Percentiles rank a stretch among this genome's conserved stretches.
Conservation (phyloP, 2,329 filamentous ascomycete genomes). For the Rhinocladiella similis region DNA sequence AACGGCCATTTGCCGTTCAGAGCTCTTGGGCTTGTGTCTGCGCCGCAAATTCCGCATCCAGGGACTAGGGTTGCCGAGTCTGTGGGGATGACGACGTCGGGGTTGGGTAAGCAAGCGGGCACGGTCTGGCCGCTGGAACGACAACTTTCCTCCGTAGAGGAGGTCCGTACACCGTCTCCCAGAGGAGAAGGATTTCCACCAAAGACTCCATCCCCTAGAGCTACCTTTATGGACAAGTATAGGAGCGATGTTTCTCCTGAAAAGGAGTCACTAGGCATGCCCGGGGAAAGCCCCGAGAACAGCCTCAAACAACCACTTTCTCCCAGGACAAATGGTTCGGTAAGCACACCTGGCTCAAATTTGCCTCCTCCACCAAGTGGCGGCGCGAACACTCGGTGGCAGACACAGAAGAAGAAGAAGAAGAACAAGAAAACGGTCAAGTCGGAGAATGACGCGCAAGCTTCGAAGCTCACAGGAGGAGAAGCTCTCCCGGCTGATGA, state of each 20-base stretch:
- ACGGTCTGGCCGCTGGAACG: conserved; percentile 20
- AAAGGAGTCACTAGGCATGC: neutral
- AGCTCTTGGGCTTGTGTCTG: neutral
- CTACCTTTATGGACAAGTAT: neutral
- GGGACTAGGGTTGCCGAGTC: conserved; percentile 1
- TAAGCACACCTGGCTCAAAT: conserved; percentile 19
- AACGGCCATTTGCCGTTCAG: conserved; percentile 15
- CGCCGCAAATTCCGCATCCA: neutral
- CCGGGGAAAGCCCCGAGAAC: conserved; percentile 36
- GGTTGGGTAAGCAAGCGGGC: conserved; percentile 4
- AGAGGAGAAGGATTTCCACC: conserved; percentile 16
- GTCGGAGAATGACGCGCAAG: conserved; percentile 34
- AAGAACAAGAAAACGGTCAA: conserved; percentile 45
- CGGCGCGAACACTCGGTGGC: conserved; percentile 35
- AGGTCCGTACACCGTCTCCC: conserved; percentile 34
- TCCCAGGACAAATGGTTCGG: conserved; percentile 37
- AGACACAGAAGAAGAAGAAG: conserved; percentile 42
- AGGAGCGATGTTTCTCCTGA: neutral
- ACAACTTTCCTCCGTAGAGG: conserved; percentile 32
- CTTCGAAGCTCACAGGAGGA: conserved; percentile 33
- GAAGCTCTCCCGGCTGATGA: conserved; percentile 45
- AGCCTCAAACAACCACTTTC: conserved; percentile 37
- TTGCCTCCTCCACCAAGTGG: neutral
- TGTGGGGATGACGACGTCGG: conserved; percentile 2
- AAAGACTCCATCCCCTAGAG: conserved; percentile 3